These are phyloP conservation scores for Pythium vanterpoolii DNA, from an alignment of 352 stramenopile genomes.

Conservation along the genomic window DNA sequence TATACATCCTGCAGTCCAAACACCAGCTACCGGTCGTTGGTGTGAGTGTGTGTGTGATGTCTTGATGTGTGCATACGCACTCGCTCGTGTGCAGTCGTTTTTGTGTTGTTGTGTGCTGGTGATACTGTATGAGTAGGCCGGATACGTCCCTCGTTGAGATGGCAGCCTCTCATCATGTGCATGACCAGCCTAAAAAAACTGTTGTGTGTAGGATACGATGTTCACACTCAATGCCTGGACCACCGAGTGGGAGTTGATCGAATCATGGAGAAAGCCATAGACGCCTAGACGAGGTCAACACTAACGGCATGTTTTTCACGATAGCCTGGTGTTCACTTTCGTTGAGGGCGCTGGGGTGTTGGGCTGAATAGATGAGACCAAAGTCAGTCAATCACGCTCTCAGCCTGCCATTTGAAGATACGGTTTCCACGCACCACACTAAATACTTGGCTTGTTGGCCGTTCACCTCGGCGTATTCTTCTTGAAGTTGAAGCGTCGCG, in stretches of 20 bases:
- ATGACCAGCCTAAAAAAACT: not conserved
- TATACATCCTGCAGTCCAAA: slow-evolving; percentile 5
- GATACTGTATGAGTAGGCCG: not conserved
- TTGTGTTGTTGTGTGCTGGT: not conserved
- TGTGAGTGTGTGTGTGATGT: not conserved
- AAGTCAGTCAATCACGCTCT: not conserved
- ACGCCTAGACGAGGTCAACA: not conserved
- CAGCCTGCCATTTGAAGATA: not conserved
- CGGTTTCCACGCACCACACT: slow-evolving; percentile 26
- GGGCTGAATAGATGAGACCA: not conserved
- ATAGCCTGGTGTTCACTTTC: slow-evolving; percentile 13
- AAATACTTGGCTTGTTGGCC: slow-evolving; percentile 29
- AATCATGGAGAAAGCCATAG: not conserved
- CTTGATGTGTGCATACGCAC: not conserved
- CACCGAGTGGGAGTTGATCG: not conserved
- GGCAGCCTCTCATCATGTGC: not conserved
- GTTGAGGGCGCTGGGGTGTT: slow-evolving; percentile 17
- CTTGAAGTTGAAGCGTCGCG: slow-evolving; percentile 16
- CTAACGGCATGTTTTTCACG: slow-evolving; percentile 3
- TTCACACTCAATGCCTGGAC: not conserved
- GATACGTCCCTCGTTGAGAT: not conserved
- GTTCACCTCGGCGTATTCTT: slow-evolving; percentile 23
- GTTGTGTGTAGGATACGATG: not conserved
- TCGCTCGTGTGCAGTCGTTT: not conserved
- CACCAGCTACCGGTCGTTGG: not conserved